Evolutionary conservation across 257 asterid species (phyloP).

Genomic region (Leptodermis oblonga): DNA sequence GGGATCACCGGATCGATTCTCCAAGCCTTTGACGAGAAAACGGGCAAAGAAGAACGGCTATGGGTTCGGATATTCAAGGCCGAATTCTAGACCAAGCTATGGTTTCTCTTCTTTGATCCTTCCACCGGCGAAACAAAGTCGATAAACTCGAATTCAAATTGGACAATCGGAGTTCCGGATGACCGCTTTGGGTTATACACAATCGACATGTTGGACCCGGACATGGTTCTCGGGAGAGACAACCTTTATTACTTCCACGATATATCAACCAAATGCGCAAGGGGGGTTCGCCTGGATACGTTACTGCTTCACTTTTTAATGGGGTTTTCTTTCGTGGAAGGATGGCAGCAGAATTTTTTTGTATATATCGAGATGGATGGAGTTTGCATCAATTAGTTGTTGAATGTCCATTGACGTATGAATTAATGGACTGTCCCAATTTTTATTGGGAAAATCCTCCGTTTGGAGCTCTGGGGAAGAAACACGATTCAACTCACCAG

Average conservation of each 20-base stretch:
- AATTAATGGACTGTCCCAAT: conserved; percentile 75
- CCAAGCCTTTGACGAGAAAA: conserved; percentile 56
- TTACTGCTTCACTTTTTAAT: conserved; percentile 66
- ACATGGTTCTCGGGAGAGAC: conserved; percentile 68
- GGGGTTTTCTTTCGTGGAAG: conserved; percentile 86
- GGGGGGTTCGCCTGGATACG: conserved; percentile 97
- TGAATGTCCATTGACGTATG: conserved; percentile 91
- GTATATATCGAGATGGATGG: conserved; percentile 90
- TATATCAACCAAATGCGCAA: conserved; percentile 70
- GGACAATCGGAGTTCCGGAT: conserved; percentile 65
- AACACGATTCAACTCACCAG: too few species aligned
- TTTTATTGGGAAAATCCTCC: conserved; percentile 76
- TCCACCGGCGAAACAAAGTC: conserved; percentile 63
- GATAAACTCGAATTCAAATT: conserved; percentile 37
- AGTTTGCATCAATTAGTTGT: conserved; percentile 97
- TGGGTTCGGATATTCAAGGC: conserved; percentile 92
- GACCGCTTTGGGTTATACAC: conserved; percentile 79
- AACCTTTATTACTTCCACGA: conserved; percentile 72
- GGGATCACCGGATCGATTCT: conserved; percentile 88
- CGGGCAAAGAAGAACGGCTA: conserved; percentile 64
- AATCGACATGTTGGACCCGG: conserved; percentile 82
- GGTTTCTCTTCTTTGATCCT: conserved; percentile 81
- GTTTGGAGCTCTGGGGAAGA: conserved; percentile 79
- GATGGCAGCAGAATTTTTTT: conserved; percentile 91
- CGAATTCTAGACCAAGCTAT: conserved; percentile 74